Conservation (phyloP, 208 protist genomes). For the Trypanosoma theileri region DNA sequence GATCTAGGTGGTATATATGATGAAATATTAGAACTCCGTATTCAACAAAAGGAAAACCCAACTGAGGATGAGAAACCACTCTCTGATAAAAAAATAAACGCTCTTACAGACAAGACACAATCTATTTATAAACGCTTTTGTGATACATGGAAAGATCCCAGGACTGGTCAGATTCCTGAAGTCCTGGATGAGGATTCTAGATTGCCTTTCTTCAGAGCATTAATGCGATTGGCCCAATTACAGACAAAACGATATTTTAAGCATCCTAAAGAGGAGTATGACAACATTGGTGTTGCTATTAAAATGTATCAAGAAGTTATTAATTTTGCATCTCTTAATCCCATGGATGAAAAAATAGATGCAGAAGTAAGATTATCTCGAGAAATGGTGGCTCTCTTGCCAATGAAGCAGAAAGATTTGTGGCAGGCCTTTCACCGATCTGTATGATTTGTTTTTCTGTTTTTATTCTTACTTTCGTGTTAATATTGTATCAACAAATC, state of each 20-base stretch:
- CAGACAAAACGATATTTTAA: conserved; percentile 44
- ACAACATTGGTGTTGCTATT: conserved; percentile 50
- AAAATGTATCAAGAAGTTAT: conserved; percentile 57
- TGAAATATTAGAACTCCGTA: conserved; percentile 65
- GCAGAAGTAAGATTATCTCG: conserved; percentile 57
- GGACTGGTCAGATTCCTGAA: conserved; percentile 43
- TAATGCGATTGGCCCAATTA: conserved; percentile 75
- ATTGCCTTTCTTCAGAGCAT: conserved; percentile 71
- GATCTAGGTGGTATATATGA: conserved; percentile 79
- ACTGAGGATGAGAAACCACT: conserved; percentile 54
- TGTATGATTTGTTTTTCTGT: conserved; percentile 9
- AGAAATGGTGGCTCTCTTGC: conserved; percentile 76
- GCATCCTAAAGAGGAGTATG: conserved; percentile 76
- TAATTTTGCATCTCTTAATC: conserved; percentile 61
- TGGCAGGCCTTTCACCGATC: conserved; percentile 47
- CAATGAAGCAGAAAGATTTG: conserved; percentile 72
- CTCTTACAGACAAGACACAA: conserved; percentile 48
- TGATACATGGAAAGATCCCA: conserved; percentile 71
- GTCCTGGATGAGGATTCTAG: conserved; percentile 66
- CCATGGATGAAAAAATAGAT: conserved; percentile 31
- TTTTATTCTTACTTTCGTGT: too few relatives aligned
- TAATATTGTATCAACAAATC: too few relatives aligned
- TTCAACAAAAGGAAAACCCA: conserved; percentile 52
- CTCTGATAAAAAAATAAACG: conserved; percentile 69
- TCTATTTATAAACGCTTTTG: conserved; percentile 73